These are phyloP conservation scores for Euphorbia pulcherrima DNA, from an alignment of 345 rosid genomes.

Conservation along the genomic window DNA sequence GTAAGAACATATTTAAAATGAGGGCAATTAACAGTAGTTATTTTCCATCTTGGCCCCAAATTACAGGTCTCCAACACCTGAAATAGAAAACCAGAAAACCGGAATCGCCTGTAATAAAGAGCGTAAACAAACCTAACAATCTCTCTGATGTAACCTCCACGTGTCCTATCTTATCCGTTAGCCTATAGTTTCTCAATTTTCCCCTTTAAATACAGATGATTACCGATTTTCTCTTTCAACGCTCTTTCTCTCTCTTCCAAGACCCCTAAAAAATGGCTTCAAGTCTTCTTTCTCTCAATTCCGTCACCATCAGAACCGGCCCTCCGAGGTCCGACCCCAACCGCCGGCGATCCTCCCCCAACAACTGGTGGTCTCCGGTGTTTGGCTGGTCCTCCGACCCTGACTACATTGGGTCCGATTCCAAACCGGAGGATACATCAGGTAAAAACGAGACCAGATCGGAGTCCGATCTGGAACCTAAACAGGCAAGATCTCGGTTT, in stretches of 20 bases:
- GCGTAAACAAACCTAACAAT: not conserved
- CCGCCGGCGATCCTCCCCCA: constrained; percentile 21
- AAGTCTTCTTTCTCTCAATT: constrained; percentile 23
- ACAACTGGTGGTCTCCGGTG: constrained; percentile 55
- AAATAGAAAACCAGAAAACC: constrained; percentile 7
- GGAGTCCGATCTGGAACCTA: constrained; percentile 12
- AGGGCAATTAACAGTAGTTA: not conserved
- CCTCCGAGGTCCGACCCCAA: constrained; percentile 12
- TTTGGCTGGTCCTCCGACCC: constrained; percentile 54
- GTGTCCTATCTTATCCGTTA: constrained; percentile 16
- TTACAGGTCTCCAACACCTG: not conserved
- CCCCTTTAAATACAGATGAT: constrained; percentile 4
- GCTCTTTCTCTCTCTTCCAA: too few species aligned
- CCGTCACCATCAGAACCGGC: constrained; percentile 22
- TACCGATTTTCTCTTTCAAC: not conserved
- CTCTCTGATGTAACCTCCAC: not conserved
- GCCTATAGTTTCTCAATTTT: not conserved
- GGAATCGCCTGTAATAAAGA: constrained; percentile 13
- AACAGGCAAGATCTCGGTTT: constrained; percentile 27
- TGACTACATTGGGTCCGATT: constrained; percentile 42
- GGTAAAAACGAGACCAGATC: constrained; percentile 2
- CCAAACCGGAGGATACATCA: not conserved
- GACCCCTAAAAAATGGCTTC: constrained; percentile 32
- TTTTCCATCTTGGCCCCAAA: not conserved
- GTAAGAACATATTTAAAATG: too few species aligned